Conservation (phyloP, 371 early-diverging fungal species). For the Quaeritorhiza haematococci region DNA sequence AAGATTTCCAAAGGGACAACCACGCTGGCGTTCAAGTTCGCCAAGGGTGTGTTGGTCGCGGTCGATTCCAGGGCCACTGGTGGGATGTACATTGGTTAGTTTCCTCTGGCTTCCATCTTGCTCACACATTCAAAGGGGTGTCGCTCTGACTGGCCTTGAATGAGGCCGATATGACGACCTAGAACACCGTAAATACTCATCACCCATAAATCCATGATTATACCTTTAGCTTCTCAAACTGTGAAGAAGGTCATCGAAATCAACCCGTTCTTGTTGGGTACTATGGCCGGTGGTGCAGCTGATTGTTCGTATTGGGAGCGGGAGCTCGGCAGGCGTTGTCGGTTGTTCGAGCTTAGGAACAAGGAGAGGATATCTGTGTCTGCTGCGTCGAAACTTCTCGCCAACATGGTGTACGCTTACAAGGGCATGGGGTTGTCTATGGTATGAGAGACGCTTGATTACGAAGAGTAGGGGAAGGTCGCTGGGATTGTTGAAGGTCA, state of each 20-base stretch:
- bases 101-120: neutral
- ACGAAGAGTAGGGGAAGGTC: no score
- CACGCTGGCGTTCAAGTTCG: constrained; percentile 97
- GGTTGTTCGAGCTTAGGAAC: constrained; percentile 94
- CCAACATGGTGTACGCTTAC: constrained; percentile 95
- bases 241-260: constrained; percentile 99
- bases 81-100: constrained; percentile 94
- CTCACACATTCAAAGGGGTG: no score
- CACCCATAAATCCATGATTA: neutral
- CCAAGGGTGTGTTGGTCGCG: constrained; percentile 96
- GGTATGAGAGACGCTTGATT: no score
- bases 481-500: no score
- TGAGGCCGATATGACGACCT: no score
- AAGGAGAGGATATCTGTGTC: constrained; percentile 98
- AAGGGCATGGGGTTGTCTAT: constrained; percentile 99
- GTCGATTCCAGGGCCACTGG: constrained; percentile 99
- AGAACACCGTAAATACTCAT: no score
- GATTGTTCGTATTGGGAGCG: constrained; percentile 99
- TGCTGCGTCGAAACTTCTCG: constrained; percentile 96
- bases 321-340: constrained; percentile 93
- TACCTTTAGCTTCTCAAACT: constrained; percentile 80
- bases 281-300: constrained; percentile 99
- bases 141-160: no score
- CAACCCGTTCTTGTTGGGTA: constrained; percentile 98
- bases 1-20: constrained; percentile 98